Evolutionary conservation across 805 yeast genomes (phyloP).

Genomic region (Saturnispora sekii): DNA sequence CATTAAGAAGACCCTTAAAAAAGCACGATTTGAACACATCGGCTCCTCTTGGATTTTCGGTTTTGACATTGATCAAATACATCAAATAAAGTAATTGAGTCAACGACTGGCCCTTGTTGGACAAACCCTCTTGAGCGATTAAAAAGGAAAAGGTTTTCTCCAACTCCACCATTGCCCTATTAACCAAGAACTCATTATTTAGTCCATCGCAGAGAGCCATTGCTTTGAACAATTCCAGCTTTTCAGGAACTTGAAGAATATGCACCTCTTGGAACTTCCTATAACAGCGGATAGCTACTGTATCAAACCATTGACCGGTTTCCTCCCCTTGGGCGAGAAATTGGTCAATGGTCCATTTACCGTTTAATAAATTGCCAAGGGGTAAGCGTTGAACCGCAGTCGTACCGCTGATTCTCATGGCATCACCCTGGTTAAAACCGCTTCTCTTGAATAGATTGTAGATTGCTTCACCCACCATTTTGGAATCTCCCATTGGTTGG

Average conservation of each 20-base stretch:
- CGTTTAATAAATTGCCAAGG: conserved; percentile 1
- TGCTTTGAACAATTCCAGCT: conserved; percentile 35
- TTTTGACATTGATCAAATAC: conserved; percentile 24
- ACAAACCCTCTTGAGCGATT: conserved; percentile 16
- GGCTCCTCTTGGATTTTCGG: conserved; percentile 19
- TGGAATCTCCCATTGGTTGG: neutral
- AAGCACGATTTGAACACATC: conserved; percentile 47
- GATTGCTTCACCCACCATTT: conserved; percentile 2
- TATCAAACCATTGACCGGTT: conserved; percentile 27
- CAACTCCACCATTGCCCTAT: conserved; percentile 64
- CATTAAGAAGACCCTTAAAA: conserved; percentile 49
- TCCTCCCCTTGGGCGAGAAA: conserved; percentile 26
- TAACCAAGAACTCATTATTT: conserved; percentile 42
- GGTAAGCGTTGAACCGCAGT: conserved; percentile 1
- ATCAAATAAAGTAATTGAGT: conserved; percentile 31
- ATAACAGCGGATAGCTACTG: conserved; percentile 42
- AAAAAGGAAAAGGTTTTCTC: conserved; percentile 31
- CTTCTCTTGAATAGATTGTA: neutral
- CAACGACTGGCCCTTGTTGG: conserved; percentile 14
- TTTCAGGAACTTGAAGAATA: conserved; percentile 44
- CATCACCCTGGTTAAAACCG: neutral
- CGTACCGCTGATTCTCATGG: conserved; percentile 2
- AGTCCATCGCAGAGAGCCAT: conserved; percentile 33
- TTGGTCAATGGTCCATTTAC: conserved; percentile 23
- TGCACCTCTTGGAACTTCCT: conserved; percentile 47